Evolutionary conservation across 23 red algal genomes (phyloP), one percentile per base, ranked within the genome.

Genomic region (Rhodosorus marinus): DNA sequence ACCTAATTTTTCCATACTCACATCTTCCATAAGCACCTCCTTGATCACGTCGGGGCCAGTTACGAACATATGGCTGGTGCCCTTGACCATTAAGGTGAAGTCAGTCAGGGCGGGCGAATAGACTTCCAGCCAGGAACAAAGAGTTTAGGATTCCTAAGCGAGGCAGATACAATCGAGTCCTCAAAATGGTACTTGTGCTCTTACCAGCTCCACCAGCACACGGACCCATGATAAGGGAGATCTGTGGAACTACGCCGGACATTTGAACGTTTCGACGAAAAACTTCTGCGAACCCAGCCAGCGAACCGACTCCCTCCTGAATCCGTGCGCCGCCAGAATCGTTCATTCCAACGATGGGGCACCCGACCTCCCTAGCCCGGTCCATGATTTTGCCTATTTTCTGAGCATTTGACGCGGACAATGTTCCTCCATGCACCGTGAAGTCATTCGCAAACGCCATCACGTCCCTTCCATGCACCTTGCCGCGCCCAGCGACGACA

Each of bases 381-480:
- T 77, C 72, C 38, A 77, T 54, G 6, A 77, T 51, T 29, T 77
- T 77, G 59, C 45, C 52, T 14, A 77, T 77, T 49, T 77, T 77
- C 7, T 29, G 36, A 15, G 72, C 72, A 28, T 77, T 47, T 3
- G 60, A 36, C 25, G 53, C 56, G 1, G 59, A 65, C 31, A 77
- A 48, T 21, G 59, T 52, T 2, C 72, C 72, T 2, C 72, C 72
- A 30, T 36, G 52, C 42, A 77, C 72, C n/a, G 62, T 56, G 42
- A 77, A 77, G 38, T 77, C 72, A 20, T 77, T 59, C 4, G 55
- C 38, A 33, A 59, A 77, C 14, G 67, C 72, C 26, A 51, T 54
- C 30, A 77, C 72, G 1, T 35, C 2, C 7, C 72, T 52, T 14
- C 72, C 72, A 34, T 51, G 8, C 31, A 77, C 42, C 36, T 20